These are phyloP conservation scores for Lepidium aucheri DNA, from an alignment of 345 rosid genomes.

Conservation along the genomic window DNA sequence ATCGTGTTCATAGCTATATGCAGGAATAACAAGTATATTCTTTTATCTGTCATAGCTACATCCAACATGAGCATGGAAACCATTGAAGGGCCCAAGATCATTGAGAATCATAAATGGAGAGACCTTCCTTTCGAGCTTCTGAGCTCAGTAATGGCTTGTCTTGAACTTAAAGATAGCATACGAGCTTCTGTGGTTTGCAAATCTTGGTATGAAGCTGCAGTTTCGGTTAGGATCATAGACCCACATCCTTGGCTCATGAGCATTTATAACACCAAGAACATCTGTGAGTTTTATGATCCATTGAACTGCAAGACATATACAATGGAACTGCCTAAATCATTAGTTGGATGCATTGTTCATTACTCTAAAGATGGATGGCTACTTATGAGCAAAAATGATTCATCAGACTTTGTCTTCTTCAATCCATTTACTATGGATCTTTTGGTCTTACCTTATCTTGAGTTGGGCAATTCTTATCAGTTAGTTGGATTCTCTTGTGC, in stretches of 20 bases:
- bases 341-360: constrained; percentile 53
- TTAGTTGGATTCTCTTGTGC: constrained; percentile 68
- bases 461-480: constrained; percentile 23
- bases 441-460: constrained; percentile 40
- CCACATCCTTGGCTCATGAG: constrained; percentile 66
- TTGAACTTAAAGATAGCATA: constrained; percentile 46
- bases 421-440: constrained; percentile 50
- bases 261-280: constrained; percentile 41
- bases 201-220: constrained; percentile 50
- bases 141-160: constrained; percentile 36
- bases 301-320: constrained; percentile 34
- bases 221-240: constrained; percentile 45
- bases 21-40: neutral
- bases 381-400: constrained; percentile 40
- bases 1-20: neutral
- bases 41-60: neutral
- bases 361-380: constrained; percentile 71
- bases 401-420: constrained; percentile 52
- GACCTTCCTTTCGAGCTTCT: constrained; percentile 31
- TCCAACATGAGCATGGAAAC: neutral
- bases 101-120: constrained; percentile 10
- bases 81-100: neutral
- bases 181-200: constrained; percentile 58
- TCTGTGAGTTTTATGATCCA: constrained; percentile 60
- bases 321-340: constrained; percentile 44